phyloP scores from a whole-genome alignment of 2,329 filamentous ascomycete species.

The Ciborinia camelliae region DNA sequence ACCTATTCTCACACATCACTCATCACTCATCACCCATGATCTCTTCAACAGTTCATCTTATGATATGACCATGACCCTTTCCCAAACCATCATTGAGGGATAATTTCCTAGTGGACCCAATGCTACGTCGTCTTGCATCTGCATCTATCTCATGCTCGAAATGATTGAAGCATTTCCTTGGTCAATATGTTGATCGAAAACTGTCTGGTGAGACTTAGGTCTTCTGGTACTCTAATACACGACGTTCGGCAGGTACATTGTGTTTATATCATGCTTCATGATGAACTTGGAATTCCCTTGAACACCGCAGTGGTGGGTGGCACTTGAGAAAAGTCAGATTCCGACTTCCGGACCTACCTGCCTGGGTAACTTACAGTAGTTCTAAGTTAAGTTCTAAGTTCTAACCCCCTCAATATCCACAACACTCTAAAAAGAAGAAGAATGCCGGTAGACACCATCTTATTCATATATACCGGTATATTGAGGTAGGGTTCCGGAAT shows the following conservation, averaged over 20 bases:
- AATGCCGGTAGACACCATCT: no score
- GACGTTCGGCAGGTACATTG: constrained; percentile 14
- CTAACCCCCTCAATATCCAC: neutral
- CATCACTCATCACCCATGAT: no score
- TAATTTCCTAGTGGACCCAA: neutral
- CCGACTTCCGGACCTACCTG: no score
- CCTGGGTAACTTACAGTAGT: no score
- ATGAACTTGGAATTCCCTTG: neutral
- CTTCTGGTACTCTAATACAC: neutral
- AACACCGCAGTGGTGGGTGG: neutral
- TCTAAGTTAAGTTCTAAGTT: no score
- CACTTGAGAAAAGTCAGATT: neutral
- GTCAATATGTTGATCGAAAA: constrained; percentile 1
- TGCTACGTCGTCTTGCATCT: constrained; percentile 2
- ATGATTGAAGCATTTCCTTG: neutral
- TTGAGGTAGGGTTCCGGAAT: no score
- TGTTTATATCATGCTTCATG: neutral
- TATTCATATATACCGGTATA: no score
- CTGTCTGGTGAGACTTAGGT: constrained; percentile 16
- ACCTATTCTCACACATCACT: no score
- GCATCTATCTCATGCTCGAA: neutral
- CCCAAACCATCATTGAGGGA: neutral
- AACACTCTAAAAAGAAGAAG: neutral
- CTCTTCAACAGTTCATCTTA: neutral
- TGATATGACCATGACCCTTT: neutral